phyloP scores from a whole-genome alignment of 1,139 yeast species.

The Saccharomycopsis hybrid region DNA sequence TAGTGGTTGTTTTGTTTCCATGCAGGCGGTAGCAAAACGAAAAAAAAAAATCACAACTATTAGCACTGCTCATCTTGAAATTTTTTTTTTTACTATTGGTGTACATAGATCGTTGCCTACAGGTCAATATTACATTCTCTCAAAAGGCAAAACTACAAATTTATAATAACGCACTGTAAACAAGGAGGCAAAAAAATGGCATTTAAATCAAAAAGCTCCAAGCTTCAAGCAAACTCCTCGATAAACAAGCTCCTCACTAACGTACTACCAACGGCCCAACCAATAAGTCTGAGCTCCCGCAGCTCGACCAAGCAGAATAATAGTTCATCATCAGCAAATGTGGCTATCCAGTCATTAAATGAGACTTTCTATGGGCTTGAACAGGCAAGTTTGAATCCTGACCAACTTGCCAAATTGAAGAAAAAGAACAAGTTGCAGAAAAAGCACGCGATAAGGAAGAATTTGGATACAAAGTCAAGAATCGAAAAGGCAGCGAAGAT shows the following conservation, averaged over 20 bases:
- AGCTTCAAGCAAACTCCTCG: conserved; percentile 34
- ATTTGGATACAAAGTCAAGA: conserved; percentile 33
- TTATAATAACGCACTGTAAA: too few relatives aligned
- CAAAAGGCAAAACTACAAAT: too few relatives aligned
- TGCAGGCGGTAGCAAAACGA: too few relatives aligned
- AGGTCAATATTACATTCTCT: too few relatives aligned
- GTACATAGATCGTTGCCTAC: too few relatives aligned
- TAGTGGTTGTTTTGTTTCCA: too few relatives aligned
- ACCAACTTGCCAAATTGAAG: conserved; percentile 32
- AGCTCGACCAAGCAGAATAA: too few relatives aligned
- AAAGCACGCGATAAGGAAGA: conserved; percentile 35
- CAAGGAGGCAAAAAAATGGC: conserved; percentile 4
- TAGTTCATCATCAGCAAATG: too few relatives aligned
- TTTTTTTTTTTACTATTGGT: too few relatives aligned
- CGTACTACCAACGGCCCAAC: conserved; percentile 35
- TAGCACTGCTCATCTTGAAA: too few relatives aligned
- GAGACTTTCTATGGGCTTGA: conserved; percentile 11
- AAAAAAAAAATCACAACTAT: too few relatives aligned
- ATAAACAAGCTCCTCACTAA: conserved; percentile 38
- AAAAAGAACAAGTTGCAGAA: conserved; percentile 36
- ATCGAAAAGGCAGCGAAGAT: conserved; percentile 47
- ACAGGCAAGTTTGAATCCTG: conserved; percentile 22
- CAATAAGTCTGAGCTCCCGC: conserved; percentile 9
- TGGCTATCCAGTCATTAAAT: conserved; percentile 11
- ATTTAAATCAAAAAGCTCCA: conserved; percentile 32